Percentiles rank a stretch among this genome's conserved stretches.
Conservation (phyloP, 2,329 filamentous ascomycete species). For the Clonostachys rosea region DNA sequence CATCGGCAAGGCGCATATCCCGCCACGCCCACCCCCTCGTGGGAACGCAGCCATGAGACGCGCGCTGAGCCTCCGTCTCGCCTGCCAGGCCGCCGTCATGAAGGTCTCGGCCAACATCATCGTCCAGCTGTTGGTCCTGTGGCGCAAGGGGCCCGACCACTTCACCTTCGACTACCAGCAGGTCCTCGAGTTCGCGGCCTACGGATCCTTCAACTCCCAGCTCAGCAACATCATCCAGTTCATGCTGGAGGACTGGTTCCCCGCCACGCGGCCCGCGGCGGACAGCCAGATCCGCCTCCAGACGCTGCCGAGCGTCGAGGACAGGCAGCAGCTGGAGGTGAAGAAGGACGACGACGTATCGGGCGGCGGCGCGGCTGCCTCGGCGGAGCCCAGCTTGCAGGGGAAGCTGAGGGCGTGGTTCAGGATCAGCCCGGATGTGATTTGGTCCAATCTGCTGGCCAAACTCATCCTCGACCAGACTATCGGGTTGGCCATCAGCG, state of each 20-base stretch:
- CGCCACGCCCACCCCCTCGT: too few species aligned
- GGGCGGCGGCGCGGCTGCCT: neutral
- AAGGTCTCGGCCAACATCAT: slow-evolving; percentile 23
- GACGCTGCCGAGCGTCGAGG: slow-evolving; percentile 6
- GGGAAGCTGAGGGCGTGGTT: slow-evolving; percentile 5
- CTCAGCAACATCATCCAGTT: slow-evolving; percentile 27
- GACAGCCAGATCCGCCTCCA: slow-evolving; percentile 9
- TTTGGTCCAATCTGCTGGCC: slow-evolving; percentile 23
- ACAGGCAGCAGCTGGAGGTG: slow-evolving; percentile 8
- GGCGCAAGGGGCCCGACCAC: slow-evolving; percentile 6
- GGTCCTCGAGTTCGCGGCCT: slow-evolving; percentile 26
- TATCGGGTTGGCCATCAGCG: slow-evolving; percentile 24
- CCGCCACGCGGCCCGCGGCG: slow-evolving; percentile 10
- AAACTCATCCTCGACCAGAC: slow-evolving; percentile 29
- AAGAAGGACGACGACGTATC: slow-evolving; percentile 10
- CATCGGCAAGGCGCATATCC: too few species aligned
- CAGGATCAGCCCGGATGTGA: slow-evolving; percentile 17
- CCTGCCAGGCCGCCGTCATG: slow-evolving; percentile 17
- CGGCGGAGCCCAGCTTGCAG: neutral
- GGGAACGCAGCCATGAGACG: neutral
- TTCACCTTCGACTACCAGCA: slow-evolving; percentile 22
- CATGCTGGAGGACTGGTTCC: slow-evolving; percentile 25
- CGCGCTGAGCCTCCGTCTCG: slow-evolving; percentile 14
- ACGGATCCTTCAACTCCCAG: slow-evolving; percentile 25
- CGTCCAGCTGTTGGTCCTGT: slow-evolving; percentile 15